A percentile compares a stretch with the other conserved stretches of the same genome.
phyloP scores from a whole-genome alignment of 352 stramenopile species.

The Globisporangium middletonii region DNA sequence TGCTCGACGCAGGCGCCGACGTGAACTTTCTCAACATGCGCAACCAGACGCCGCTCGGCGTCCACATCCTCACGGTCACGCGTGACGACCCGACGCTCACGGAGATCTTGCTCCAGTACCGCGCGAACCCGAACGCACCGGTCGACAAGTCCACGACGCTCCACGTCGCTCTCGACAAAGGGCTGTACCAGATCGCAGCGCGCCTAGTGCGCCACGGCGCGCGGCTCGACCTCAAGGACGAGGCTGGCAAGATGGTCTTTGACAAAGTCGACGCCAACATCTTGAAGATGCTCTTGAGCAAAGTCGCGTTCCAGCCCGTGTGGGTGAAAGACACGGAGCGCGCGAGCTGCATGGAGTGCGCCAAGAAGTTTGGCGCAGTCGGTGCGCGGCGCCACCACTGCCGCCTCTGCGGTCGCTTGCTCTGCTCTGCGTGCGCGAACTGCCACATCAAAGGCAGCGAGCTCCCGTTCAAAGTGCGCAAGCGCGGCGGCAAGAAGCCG shows the following conservation, averaged over 20 bases:
- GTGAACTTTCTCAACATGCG: constrained; percentile 65
- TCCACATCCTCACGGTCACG: constrained; percentile 57
- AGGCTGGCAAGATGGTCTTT: constrained; percentile 53
- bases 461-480: constrained; percentile 39
- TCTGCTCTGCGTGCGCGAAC: constrained; percentile 41
- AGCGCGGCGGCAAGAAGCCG: constrained; percentile 43
- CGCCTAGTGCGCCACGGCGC: constrained; percentile 50
- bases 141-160: constrained; percentile 60
- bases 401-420: constrained; percentile 45
- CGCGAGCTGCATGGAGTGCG: constrained; percentile 47
- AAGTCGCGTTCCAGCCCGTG: constrained; percentile 35
- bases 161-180: constrained; percentile 56
- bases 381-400: constrained; percentile 50
- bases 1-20: constrained; percentile 49
- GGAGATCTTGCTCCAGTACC: constrained; percentile 51
- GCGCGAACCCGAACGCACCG: constrained; percentile 45
- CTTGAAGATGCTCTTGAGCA: constrained; percentile 44
- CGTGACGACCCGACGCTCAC: constrained; percentile 53
- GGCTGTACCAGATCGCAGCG: constrained; percentile 38
- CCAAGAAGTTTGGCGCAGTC: constrained; percentile 41
- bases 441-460: constrained; percentile 29
- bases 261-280: constrained; percentile 44
- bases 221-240: constrained; percentile 50
- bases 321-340: constrained; percentile 53
- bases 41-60: constrained; percentile 56